Percentiles rank a stretch among this genome's conserved stretches.
Evolutionary conservation across 2,329 filamentous ascomycete genomes (phyloP).

Genomic region (Xylariaceae sp.): DNA sequence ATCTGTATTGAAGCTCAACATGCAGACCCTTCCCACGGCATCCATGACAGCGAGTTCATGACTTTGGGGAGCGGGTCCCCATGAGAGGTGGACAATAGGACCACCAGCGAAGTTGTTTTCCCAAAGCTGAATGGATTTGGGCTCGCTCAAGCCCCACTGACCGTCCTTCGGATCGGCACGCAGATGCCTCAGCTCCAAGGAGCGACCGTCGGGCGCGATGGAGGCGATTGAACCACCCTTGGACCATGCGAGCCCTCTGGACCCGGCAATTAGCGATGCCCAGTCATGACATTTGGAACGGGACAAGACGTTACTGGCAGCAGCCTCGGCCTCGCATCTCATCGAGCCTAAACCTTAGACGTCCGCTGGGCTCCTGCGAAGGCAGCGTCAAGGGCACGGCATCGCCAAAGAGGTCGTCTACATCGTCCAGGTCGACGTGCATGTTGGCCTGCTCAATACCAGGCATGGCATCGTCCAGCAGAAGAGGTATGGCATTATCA

Average conservation of each 20-base stretch:
- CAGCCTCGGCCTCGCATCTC: slow-evolving; percentile 74
- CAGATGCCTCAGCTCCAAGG: slow-evolving; percentile 71
- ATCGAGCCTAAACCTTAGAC: slow-evolving; percentile 70
- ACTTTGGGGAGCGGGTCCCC: slow-evolving; percentile 60
- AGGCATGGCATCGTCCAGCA: slow-evolving; percentile 56
- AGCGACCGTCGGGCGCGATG: slow-evolving; percentile 68
- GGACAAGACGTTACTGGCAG: slow-evolving; percentile 65
- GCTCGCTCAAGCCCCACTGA: slow-evolving; percentile 72
- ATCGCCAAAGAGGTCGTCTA: slow-evolving; percentile 76
- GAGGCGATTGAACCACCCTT: slow-evolving; percentile 81
- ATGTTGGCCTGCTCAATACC: slow-evolving; percentile 54
- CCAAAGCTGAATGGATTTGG: slow-evolving; percentile 62
- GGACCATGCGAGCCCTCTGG: slow-evolving; percentile 78
- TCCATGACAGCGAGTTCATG: slow-evolving; percentile 84
- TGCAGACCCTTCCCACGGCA: slow-evolving; percentile 70
- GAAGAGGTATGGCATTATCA: slow-evolving; percentile 45
- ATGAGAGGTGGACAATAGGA: slow-evolving; percentile 75
- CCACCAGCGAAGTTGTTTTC: slow-evolving; percentile 60
- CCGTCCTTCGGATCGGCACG: slow-evolving; percentile 66
- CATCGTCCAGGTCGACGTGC: slow-evolving; percentile 55
- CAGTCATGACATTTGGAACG: not conserved
- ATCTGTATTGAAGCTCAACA: slow-evolving; percentile 68
- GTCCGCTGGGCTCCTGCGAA: slow-evolving; percentile 56
- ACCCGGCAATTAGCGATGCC: slow-evolving; percentile 16
- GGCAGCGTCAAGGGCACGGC: slow-evolving; percentile 57